These are phyloP conservation scores for Phaeodactylum tricornutum DNA, from an alignment of 108 stramenopile genomes.

Conservation along the genomic window DNA sequence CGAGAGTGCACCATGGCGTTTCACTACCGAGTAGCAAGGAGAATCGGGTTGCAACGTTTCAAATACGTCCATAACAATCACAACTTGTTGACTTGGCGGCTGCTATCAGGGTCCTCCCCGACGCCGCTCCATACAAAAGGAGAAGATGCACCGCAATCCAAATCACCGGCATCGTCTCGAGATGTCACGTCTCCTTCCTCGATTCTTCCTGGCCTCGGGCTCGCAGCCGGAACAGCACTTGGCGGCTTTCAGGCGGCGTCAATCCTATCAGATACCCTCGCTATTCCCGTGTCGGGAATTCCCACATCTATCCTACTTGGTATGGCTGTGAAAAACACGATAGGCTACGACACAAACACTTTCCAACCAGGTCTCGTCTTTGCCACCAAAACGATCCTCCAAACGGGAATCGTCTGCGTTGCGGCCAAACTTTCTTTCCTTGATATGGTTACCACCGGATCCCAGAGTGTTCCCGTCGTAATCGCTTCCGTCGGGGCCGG, in stretches of 20 bases:
- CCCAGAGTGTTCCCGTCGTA: slow-evolving; percentile 36
- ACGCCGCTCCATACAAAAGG: no score
- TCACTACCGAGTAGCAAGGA: no score
- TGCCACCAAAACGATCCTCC: slow-evolving; percentile 45
- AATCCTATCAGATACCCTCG: slow-evolving; percentile 8
- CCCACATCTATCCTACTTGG: slow-evolving; percentile 40
- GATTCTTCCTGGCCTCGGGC: slow-evolving; percentile 26
- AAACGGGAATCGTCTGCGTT: slow-evolving; percentile 43
- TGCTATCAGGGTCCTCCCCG: no score
- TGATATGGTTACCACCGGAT: slow-evolving; percentile 33
- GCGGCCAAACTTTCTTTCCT: slow-evolving; percentile 44
- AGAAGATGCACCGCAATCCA: no score
- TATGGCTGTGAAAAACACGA: slow-evolving; percentile 29
- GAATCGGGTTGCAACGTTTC: no score
- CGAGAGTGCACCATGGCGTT: no score
- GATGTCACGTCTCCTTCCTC: no score
- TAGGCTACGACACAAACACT: slow-evolving; percentile 8
- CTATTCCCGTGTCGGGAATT: slow-evolving; percentile 43
- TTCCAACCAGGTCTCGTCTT: slow-evolving; percentile 35
- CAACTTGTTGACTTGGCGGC: no score
- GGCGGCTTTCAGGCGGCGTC: slow-evolving; percentile 34
- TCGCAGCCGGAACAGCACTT: slow-evolving; percentile 22
- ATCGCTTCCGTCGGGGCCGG: slow-evolving; percentile 29
- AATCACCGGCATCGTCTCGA: no score
- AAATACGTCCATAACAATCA: no score